Conservation (phyloP, 371 early-diverging fungal species). For the Syncephalastrum sp. region DNA sequence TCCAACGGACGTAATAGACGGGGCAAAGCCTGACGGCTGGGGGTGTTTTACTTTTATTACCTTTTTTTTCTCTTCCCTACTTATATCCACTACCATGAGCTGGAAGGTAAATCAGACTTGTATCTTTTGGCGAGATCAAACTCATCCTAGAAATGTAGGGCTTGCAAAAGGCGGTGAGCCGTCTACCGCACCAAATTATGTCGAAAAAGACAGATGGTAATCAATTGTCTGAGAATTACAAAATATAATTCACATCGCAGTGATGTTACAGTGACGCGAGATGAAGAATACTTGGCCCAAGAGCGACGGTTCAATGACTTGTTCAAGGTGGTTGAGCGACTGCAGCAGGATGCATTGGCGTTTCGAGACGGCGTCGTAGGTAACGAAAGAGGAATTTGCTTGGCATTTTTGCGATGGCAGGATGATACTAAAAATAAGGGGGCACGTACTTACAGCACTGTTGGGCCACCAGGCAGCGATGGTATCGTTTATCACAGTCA, state of each 20-base stretch:
- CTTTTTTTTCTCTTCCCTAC: conserved; percentile 9
- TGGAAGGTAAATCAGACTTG: conserved; percentile 18
- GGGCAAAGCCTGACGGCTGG: no score
- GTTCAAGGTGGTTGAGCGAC: conserved; percentile 50
- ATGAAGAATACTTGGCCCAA: conserved; percentile 64
- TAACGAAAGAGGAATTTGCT: conserved; percentile 15
- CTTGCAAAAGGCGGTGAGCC: conserved; percentile 24
- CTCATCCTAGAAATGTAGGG: conserved; percentile 6
- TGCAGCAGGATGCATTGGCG: conserved; percentile 67
- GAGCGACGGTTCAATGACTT: conserved; percentile 62
- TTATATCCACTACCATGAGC: conserved; percentile 16
- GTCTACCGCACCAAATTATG: conserved; percentile 39
- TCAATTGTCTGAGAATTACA: not conserved
- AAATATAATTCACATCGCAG: no score
- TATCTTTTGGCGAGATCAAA: not conserved
- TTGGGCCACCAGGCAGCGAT: conserved; percentile 70
- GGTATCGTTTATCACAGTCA: conserved; percentile 58
- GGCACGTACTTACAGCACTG: conserved; percentile 39
- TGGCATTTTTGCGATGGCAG: no score
- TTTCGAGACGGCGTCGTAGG: conserved; percentile 76
- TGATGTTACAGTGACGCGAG: conserved; percentile 55
- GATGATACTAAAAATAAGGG: no score
- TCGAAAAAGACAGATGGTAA: conserved; percentile 50
- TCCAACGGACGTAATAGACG: no score
- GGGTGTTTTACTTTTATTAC: conserved; percentile 4